Evolutionary conservation across 306 rosid species (phyloP).

Genomic region (Fragaria vesca): DNA sequence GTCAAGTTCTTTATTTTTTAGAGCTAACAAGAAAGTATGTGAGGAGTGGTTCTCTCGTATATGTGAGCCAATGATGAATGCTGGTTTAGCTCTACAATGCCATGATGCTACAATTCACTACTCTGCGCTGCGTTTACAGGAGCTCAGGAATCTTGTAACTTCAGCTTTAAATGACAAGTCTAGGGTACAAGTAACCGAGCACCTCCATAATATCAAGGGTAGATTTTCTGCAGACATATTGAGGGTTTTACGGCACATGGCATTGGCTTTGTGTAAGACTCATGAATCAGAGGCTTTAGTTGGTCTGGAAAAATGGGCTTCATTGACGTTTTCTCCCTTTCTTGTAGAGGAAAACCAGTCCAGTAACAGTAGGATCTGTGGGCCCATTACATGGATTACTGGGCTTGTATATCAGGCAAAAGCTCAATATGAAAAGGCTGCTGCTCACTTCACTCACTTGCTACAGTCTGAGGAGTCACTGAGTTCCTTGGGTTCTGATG

Average conservation of each 20-base stretch:
- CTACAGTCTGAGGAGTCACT: slow-evolving; percentile 77
- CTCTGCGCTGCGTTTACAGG: slow-evolving; percentile 78
- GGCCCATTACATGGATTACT: slow-evolving; percentile 75
- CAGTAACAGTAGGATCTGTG: slow-evolving; percentile 34
- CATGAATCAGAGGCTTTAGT: slow-evolving; percentile 74
- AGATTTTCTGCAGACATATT: slow-evolving; percentile 63
- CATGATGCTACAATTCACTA: slow-evolving; percentile 87
- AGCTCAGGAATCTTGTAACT: slow-evolving; percentile 62
- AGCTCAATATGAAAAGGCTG: slow-evolving; percentile 88
- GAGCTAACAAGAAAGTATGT: slow-evolving; percentile 94
- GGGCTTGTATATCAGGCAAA: slow-evolving; percentile 90
- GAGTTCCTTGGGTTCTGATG: slow-evolving; percentile 80
- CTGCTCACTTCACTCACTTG: slow-evolving; percentile 81
- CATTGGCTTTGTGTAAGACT: slow-evolving; percentile 78
- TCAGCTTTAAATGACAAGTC: slow-evolving; percentile 70
- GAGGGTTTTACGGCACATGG: slow-evolving; percentile 72
- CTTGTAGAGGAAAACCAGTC: slow-evolving; percentile 68
- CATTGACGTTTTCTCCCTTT: slow-evolving; percentile 59
- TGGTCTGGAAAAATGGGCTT: slow-evolving; percentile 84
- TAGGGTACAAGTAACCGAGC: slow-evolving; percentile 64
- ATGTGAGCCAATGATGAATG: slow-evolving; percentile 98
- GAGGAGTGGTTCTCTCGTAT: slow-evolving; percentile 99
- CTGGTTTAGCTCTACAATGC: slow-evolving; percentile 89
- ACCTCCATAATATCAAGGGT: slow-evolving; percentile 50
- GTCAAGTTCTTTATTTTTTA: slow-evolving; percentile 85